Evolutionary conservation across 257 asterid species (phyloP).

Genomic region (Salvia hispanica): DNA sequence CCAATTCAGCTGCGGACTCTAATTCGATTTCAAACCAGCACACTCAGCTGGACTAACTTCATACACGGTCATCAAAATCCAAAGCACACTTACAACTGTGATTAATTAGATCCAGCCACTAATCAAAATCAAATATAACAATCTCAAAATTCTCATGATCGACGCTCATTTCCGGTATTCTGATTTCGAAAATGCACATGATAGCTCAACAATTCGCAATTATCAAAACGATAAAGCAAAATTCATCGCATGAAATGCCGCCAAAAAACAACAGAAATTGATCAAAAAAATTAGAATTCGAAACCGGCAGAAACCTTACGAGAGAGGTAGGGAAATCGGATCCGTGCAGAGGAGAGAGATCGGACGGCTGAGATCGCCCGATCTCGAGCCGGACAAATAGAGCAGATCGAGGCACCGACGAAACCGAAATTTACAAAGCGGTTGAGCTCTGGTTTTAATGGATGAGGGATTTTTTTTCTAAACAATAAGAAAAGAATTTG

Average conservation of each 20-base stretch:
- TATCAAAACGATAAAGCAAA: slow-evolving; percentile 8
- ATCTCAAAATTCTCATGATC: slow-evolving; percentile 28
- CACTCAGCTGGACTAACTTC: neutral
- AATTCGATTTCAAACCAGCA: neutral
- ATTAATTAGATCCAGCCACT: neutral
- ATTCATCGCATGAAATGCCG: slow-evolving; percentile 8
- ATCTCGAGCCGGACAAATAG: slow-evolving; percentile 34
- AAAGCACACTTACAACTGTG: slow-evolving; percentile 4
- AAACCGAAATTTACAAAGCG: slow-evolving; percentile 28
- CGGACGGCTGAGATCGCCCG: slow-evolving; percentile 48
- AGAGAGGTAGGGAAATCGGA: slow-evolving; percentile 29
- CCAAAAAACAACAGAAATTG: slow-evolving; percentile 27
- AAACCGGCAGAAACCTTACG: slow-evolving; percentile 31
- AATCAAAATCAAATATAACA: slow-evolving; percentile 7
- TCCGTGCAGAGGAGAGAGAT: slow-evolving; percentile 47
- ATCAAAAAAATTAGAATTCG: slow-evolving; percentile 5
- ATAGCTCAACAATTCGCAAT: neutral
- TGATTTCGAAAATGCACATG: neutral
- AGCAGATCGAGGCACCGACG: slow-evolving; percentile 38
- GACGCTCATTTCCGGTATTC: neutral
- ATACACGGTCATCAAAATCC: neutral
- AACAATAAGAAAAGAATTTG: slow-evolving; percentile 10
- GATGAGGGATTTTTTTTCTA: slow-evolving; percentile 17
- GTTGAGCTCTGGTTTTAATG: slow-evolving; percentile 32
- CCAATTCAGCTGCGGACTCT: neutral